Percentiles rank a stretch among this genome's conserved stretches.
phyloP scores from a whole-genome alignment of 352 stramenopile species.

The Paralagenidium karlingii region DNA sequence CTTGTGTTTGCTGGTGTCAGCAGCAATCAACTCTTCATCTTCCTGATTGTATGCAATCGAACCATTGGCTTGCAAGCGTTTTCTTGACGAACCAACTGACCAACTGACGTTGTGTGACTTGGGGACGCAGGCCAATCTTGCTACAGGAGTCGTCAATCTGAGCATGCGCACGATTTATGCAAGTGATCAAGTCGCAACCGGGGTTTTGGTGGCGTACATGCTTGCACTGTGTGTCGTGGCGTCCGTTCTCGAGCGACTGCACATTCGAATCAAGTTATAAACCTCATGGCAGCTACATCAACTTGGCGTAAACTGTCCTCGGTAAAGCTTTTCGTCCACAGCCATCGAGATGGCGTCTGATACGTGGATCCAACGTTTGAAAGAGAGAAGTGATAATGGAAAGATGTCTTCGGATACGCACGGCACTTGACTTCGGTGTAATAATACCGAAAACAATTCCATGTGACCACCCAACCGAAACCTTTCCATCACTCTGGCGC shows the following conservation, averaged over 20 bases:
- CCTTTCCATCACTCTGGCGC: too few species aligned
- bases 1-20: conserved; percentile 61
- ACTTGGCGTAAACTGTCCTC: too few species aligned
- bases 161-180: conserved; percentile 75
- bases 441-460: too few species aligned
- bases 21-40: conserved; percentile 77
- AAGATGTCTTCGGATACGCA: too few species aligned
- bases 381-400: too few species aligned
- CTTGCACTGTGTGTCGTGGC: conserved; percentile 35
- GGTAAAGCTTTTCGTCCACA: too few species aligned
- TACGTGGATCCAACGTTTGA: too few species aligned
- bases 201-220: conserved; percentile 55
- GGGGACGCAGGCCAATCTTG: conserved; percentile 63
- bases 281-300: background rate
- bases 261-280: conserved; percentile 67
- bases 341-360: too few species aligned
- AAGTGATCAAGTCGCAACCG: conserved; percentile 13
- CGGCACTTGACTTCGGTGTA: too few species aligned
- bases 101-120: too few species aligned
- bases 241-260: conserved; percentile 26
- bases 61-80: background rate
- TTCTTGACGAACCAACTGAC: background rate
- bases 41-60: conserved; percentile 40
- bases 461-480: too few species aligned
- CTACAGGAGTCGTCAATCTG: conserved; percentile 63